Evolutionary conservation across 805 yeast species (phyloP).

Genomic region (Myxozyma neotropica): DNA sequence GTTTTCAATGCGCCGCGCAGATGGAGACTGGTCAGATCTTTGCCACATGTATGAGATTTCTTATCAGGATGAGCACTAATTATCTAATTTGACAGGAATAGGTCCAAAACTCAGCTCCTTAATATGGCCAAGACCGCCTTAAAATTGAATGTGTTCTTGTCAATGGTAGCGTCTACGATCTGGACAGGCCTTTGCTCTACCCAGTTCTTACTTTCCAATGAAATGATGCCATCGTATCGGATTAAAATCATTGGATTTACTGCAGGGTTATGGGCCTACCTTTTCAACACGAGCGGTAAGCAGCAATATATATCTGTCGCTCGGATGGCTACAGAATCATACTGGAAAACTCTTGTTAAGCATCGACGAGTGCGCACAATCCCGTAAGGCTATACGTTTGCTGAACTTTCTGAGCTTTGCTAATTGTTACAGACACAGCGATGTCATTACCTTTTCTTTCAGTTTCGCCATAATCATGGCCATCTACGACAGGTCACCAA

Average conservation of each 20-base stretch:
- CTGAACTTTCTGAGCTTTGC: background rate
- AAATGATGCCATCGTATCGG: constrained; percentile 40
- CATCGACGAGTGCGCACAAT: constrained; percentile 38
- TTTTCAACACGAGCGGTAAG: constrained; percentile 43
- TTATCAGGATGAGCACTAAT: too few species aligned
- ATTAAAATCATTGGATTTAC: constrained; percentile 46
- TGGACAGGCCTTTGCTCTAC: constrained; percentile 47
- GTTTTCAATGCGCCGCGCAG: background rate
- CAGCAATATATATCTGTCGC: constrained; percentile 38
- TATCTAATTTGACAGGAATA: too few species aligned
- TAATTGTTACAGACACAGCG: constrained; percentile 37
- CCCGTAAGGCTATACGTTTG: constrained; percentile 15
- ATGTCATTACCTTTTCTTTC: constrained; percentile 41
- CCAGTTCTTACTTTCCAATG: constrained; percentile 42
- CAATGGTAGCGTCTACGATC: constrained; percentile 44
- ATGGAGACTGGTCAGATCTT: background rate
- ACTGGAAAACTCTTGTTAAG: constrained; percentile 42
- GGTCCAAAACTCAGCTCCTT: background rate
- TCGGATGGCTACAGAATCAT: constrained; percentile 44
- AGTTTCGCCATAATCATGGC: constrained; percentile 42
- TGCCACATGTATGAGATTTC: too few species aligned
- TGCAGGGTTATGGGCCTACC: constrained; percentile 48
- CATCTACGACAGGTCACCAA: constrained; percentile 39
- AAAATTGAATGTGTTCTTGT: constrained; percentile 42
- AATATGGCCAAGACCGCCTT: constrained; percentile 5